Evolutionary conservation across 371 early-diverging fungal species (phyloP).

Genomic region (Smittium culicis): DNA sequence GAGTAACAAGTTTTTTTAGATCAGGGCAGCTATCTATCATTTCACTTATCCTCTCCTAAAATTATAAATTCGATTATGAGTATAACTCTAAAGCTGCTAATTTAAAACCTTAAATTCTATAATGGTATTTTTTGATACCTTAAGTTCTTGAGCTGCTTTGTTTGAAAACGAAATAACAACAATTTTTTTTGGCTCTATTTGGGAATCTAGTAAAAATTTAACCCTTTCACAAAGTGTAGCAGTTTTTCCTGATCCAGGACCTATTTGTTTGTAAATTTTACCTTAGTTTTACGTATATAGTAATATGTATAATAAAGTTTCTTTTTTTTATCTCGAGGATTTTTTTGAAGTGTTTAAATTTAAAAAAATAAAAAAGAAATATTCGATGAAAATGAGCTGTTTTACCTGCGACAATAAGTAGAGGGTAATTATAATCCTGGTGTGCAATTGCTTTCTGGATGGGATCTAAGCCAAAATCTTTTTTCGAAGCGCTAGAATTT

Average conservation of each 20-base stretch:
- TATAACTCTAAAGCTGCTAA: slow-evolving; percentile 10
- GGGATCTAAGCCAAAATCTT: background rate
- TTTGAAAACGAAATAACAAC: slow-evolving; percentile 51
- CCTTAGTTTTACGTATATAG: no score
- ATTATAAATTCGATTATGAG: background rate
- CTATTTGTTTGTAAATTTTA: no score
- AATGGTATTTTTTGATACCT: slow-evolving; percentile 8
- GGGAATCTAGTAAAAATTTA: slow-evolving; percentile 24
- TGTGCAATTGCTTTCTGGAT: background rate
- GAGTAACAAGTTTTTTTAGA: slow-evolving; percentile 14
- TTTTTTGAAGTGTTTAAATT: no score
- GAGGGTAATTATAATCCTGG: background rate
- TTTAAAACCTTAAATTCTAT: background rate
- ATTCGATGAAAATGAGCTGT: no score
- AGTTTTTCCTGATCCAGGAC: slow-evolving; percentile 51
- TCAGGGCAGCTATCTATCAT: slow-evolving; percentile 16
- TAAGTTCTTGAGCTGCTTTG: slow-evolving; percentile 48
- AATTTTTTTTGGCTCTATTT: slow-evolving; percentile 28
- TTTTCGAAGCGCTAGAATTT: no score
- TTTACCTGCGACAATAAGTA: slow-evolving; percentile 9
- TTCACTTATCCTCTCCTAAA: background rate
- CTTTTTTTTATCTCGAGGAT: no score
- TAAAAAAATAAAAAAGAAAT: no score
- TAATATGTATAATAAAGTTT: no score
- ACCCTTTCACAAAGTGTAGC: slow-evolving; percentile 34